Conservation (phyloP, 2,329 filamentous ascomycete species). For the Raffaelea albimanens region DNA sequence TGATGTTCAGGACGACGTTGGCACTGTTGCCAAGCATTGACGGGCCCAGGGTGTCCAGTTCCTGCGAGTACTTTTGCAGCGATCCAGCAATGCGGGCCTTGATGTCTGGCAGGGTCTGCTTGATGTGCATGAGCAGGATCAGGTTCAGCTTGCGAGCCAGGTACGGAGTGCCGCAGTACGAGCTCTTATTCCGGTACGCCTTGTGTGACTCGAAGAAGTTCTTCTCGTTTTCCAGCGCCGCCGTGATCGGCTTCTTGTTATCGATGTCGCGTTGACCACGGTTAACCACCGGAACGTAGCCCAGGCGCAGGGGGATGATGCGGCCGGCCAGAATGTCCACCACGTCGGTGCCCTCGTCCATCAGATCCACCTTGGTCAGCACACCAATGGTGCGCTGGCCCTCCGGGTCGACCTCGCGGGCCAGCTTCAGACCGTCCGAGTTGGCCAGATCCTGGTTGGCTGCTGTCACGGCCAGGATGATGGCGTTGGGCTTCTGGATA, state of each 20-base stretch:
- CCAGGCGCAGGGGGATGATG: constrained; percentile 88
- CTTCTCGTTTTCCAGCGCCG: constrained; percentile 87
- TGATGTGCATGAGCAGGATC: constrained; percentile 99
- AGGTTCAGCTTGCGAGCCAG: constrained; percentile 93
- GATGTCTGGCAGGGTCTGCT: constrained; percentile 97
- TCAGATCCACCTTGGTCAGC: neutral
- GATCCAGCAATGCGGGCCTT: constrained; percentile 94
- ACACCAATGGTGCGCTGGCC: constrained; percentile 94
- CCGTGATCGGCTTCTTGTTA: constrained; percentile 90
- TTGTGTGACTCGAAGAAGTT: constrained; percentile 98
- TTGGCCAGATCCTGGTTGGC: constrained; percentile 98
- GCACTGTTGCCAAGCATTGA: constrained; percentile 93
- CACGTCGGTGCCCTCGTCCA: neutral
- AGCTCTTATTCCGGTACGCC: constrained; percentile 96
- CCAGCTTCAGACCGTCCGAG: constrained; percentile 92
- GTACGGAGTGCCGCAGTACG: constrained; percentile 97
- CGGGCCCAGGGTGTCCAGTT: constrained; percentile 76
- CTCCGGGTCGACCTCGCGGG: constrained; percentile 90
- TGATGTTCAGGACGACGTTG: constrained; percentile 96
- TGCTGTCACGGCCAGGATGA: constrained; percentile 90
- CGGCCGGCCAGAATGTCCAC: constrained; percentile 82
- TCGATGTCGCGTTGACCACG: constrained; percentile 96
- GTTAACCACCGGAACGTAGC: constrained; percentile 95
- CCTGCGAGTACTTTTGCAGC: constrained; percentile 78
- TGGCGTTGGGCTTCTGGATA: constrained; percentile 97